Percentiles rank a stretch among this genome's conserved stretches.
phyloP scores from a whole-genome alignment of 371 early-diverging fungal species.

The Amoeboaphelidium protococcarum region DNA sequence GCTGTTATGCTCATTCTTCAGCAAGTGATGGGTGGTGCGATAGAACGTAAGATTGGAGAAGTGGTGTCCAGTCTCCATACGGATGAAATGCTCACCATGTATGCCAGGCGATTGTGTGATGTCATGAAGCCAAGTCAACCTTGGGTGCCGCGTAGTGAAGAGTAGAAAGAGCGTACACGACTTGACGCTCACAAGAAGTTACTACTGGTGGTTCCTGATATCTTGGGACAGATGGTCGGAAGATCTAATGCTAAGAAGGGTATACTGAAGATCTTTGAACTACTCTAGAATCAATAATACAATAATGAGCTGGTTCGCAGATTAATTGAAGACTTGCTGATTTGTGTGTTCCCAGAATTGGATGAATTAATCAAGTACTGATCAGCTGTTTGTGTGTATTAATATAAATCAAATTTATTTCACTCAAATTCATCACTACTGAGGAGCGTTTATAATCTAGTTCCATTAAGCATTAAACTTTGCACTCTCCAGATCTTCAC shows the following conservation, averaged over 20 bases:
- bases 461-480: no score
- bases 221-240: background rate
- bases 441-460: no score
- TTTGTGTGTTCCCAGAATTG: no score
- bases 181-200: background rate
- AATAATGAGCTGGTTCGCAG: background rate
- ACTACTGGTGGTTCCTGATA: background rate
- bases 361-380: no score
- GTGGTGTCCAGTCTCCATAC: background rate
- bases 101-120: no score
- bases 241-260: background rate
- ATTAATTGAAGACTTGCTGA: no score
- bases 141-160: background rate
- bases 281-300: background rate
- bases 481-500: no score
- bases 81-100: background rate
- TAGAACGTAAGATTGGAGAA: background rate
- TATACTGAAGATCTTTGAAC: background rate
- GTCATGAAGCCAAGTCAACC: no score
- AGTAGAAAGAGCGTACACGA: background rate
- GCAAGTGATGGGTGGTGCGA: background rate
- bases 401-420: no score
- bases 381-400: no score
- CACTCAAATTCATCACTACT: no score
- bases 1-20: background rate